Base-by-base conservation (phyloP, 345 rosid genomes). In the Populus deltoides region DNA sequence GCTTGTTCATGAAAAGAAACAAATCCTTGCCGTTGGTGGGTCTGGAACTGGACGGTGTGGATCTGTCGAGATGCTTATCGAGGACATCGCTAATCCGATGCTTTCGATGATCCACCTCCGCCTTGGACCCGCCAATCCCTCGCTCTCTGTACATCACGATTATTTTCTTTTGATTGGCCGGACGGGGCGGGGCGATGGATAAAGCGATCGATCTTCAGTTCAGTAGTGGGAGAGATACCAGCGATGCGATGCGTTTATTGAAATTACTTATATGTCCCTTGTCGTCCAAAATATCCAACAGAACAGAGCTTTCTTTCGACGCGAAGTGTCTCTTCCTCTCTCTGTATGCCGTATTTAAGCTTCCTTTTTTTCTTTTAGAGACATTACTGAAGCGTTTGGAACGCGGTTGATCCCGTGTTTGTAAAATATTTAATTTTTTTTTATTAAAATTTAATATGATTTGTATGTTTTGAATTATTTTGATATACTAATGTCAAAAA, bases 51-150 rank as follows among this genome's bases (percentile, higher is more conserved):
- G 98, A 95, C 3, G 93, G 90, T 41, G 98, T 89, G 63, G 99
- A 87, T 35, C 93, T 93, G 71, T 90, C 90, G 59, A 90, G 89
- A 67, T 88, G 94, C 87, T 87, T 88, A 74, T 92, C 94, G 18
- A 91, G 89, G 33, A 89, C 85, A 57, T 92, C 96, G 79, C 87
- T 91, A 87, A 91, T 88, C 81, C 92, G 90, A 84, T 90, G 89
- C 84, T 92, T 93, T 80, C 94, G 97, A 90, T 92, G 94, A 75
- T 83, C 87, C n/a, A 84, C 85, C 82, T 90, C 98, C 61, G 90
- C 74, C 88, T 90, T 93, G 74, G 94, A 90, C 53, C 86, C 88
- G 51, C 85, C 90, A 7, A 69, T 66, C 39, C 86, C 92, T 81
- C 94, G 83, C 7, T 89, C 92, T 73, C 86, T 83, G 57, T 86